These are phyloP conservation scores for Leccinum obscurum DNA, from an alignment of 768 basidiomycete species.

Conservation along the genomic window DNA sequence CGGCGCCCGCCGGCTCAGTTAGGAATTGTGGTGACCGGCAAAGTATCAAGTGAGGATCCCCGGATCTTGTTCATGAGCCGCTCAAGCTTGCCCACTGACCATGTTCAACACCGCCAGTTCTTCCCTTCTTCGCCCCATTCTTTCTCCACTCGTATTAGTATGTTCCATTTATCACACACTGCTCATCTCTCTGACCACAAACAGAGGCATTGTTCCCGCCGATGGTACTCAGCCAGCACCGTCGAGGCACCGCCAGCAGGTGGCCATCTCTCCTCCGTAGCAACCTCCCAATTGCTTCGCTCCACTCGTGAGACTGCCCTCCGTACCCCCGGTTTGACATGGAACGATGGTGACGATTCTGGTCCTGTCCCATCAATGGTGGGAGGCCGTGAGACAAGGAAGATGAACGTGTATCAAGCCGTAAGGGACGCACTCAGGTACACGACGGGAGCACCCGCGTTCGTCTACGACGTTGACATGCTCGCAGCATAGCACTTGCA, in stretches of 20 bases:
- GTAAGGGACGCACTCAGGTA: constrained; percentile 88
- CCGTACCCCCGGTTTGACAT: constrained; percentile 70
- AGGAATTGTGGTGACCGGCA: constrained; percentile 10
- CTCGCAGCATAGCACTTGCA: constrained; percentile 69
- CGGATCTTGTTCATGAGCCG: constrained; percentile 30
- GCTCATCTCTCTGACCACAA: background rate
- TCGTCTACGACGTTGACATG: constrained; percentile 8
- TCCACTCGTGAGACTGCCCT: constrained; percentile 69
- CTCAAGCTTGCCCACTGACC: constrained; percentile 16
- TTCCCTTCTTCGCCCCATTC: constrained; percentile 19
- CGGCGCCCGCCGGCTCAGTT: background rate
- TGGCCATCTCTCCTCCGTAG: constrained; percentile 72
- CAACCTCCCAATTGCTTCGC: constrained; percentile 64
- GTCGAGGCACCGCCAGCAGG: constrained; percentile 74
- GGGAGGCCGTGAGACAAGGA: constrained; percentile 83
- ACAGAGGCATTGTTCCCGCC: constrained; percentile 20
- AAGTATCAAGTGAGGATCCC: constrained; percentile 2
- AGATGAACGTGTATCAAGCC: constrained; percentile 96
- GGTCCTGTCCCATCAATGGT: constrained; percentile 46
- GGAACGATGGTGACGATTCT: constrained; percentile 59
- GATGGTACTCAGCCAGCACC: constrained; percentile 51
- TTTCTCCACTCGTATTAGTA: constrained; percentile 15
- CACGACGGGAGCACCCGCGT: constrained; percentile 7
- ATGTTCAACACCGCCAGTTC: constrained; percentile 19
- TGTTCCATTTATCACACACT: constrained; percentile 2